These are phyloP conservation scores for Aureobasidium musti DNA, from an alignment of 2,329 filamentous ascomycete genomes.

Conservation along the genomic window DNA sequence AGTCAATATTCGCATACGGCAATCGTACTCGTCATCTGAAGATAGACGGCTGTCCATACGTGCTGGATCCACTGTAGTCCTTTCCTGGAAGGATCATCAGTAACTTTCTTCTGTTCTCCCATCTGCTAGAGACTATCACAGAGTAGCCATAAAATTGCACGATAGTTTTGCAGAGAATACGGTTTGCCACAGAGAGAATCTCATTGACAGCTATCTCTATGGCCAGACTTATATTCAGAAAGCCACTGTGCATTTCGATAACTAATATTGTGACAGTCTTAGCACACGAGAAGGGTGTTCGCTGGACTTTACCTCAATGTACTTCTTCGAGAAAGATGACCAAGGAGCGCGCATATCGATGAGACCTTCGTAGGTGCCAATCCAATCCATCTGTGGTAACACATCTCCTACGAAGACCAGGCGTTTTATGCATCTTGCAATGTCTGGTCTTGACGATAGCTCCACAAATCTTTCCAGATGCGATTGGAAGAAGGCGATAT, in stretches of 20 bases:
- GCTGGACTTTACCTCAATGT: conserved; percentile 28
- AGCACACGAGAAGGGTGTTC: too few species aligned
- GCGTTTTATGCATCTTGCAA: conserved; percentile 36
- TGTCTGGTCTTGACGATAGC: conserved; percentile 32
- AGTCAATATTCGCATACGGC: neutral
- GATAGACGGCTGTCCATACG: conserved; percentile 6
- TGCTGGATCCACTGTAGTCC: neutral
- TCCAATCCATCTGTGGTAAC: conserved; percentile 31
- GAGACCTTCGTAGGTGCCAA: conserved; percentile 29
- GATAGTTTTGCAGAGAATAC: too few species aligned
- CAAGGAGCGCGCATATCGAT: conserved; percentile 29
- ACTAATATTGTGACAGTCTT: too few species aligned
- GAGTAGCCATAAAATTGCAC: too few species aligned
- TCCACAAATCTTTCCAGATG: conserved; percentile 33
- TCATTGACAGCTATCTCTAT: too few species aligned
- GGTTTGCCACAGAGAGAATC: too few species aligned
- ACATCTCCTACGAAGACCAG: conserved; percentile 38
- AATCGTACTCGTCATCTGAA: conserved; percentile 14
- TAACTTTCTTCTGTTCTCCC: neutral
- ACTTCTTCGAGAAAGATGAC: conserved; percentile 8
- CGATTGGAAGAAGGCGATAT: conserved; percentile 35
- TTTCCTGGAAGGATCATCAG: neutral
- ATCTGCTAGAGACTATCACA: too few species aligned
- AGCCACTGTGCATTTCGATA: too few species aligned
- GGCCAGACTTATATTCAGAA: too few species aligned